Conservation (phyloP, 345 rosid species). For the Bruguiera parviflora region DNA sequence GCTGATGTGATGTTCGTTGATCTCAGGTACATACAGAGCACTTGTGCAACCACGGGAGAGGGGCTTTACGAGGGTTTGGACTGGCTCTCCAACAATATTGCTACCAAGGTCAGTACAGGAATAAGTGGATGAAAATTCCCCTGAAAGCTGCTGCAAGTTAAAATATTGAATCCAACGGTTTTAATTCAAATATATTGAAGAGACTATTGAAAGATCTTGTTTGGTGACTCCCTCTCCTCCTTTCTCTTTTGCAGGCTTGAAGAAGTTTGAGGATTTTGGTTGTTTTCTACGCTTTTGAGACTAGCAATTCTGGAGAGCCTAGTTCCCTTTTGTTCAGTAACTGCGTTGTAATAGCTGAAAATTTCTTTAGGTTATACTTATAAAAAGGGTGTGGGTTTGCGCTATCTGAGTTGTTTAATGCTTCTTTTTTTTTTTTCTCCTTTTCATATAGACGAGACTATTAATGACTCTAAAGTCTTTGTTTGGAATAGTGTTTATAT, state of each 20-base stretch:
- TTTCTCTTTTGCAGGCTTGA: not conserved
- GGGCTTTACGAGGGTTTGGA: slow-evolving; percentile 91
- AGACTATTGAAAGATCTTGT: no score
- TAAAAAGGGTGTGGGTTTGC: not conserved
- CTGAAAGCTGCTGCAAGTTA: not conserved
- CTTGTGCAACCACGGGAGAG: slow-evolving; percentile 96
- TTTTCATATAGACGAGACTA: not conserved
- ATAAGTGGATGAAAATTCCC: not conserved
- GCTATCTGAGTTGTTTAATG: not conserved
- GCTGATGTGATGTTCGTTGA: not conserved
- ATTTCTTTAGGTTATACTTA: not conserved
- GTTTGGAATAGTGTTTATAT: not conserved
- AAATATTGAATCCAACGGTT: not conserved
- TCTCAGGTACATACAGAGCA: slow-evolving; percentile 93
- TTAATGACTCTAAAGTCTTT: not conserved
- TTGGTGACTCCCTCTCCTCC: not conserved
- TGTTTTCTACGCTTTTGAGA: not conserved
- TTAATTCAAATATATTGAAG: no score
- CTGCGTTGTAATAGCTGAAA: not conserved
- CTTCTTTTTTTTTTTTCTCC: not conserved
- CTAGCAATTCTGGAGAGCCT: not conserved
- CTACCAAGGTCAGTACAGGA: slow-evolving; percentile 57
- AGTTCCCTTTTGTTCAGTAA: not conserved
- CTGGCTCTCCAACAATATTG: slow-evolving; percentile 97
- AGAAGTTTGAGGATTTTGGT: not conserved